Evolutionary conservation across 1,139 yeast genomes (phyloP).

Genomic region (Pichia sp.): DNA sequence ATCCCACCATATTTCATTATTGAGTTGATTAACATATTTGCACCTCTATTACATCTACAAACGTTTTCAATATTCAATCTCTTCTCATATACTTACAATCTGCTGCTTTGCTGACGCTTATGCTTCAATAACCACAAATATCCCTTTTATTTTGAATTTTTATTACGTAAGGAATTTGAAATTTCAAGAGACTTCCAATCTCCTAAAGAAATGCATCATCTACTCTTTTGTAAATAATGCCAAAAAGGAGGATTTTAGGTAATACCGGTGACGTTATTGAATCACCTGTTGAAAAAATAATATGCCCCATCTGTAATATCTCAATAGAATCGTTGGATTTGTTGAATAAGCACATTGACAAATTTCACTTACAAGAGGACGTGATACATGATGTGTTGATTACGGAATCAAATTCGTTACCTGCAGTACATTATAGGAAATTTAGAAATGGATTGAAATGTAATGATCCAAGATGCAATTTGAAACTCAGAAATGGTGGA

Average conservation of each 20-base stretch:
- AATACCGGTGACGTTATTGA: neutral
- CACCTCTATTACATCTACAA: no score
- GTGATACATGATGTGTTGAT: neutral
- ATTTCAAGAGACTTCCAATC: no score
- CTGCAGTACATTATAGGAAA: conserved; percentile 53
- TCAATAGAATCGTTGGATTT: conserved; percentile 47
- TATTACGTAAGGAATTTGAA: no score
- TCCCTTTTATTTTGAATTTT: no score
- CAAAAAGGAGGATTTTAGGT: neutral
- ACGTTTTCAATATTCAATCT: no score
- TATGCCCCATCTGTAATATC: conserved; percentile 69
- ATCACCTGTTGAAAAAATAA: neutral
- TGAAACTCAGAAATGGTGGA: conserved; percentile 39
- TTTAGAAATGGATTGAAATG: conserved; percentile 34
- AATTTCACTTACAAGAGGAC: conserved; percentile 36
- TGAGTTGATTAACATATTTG: no score
- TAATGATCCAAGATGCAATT: conserved; percentile 31
- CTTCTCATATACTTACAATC: no score
- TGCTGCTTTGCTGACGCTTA: no score
- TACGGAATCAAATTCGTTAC: neutral
- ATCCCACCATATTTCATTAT: no score
- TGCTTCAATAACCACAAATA: no score
- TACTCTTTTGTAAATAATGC: neutral
- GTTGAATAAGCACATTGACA: conserved; percentile 68
- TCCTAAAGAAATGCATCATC: no score